Base-by-base conservation (phyloP, 1,284 basidiomycete species). In the Cystobasidiaceae sp. region DNA sequence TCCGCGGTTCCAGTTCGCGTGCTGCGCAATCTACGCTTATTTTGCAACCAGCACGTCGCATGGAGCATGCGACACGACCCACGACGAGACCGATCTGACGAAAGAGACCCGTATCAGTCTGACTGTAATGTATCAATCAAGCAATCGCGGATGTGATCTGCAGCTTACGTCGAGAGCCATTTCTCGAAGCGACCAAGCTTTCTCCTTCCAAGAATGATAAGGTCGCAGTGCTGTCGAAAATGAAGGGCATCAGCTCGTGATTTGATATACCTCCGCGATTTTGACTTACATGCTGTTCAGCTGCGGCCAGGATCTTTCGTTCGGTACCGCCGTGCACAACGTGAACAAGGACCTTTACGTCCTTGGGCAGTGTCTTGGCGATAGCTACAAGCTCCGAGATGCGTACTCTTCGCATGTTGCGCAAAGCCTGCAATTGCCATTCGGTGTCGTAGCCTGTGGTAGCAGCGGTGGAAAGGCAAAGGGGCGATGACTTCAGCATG, bases 11-110 rank as follows among this genome's bases (percentile, higher is more conserved):
- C n/a, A n/a, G n/a, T n/a, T n/a, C n/a, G n/a, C n/a, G n/a, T n/a
- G n/a, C n/a, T n/a, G n/a, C n/a, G n/a, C n/a, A n/a, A n/a, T n/a
- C n/a, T n/a, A n/a, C n/a, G n/a, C 45, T 23, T 46, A 52, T 52
- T 61, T 61, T 11, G 58, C 58, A 8, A 61, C 27, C 7, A 61
- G 23, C 13, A 61, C 58, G 23, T 46, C 30, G 32, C 58, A 61
- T 7, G 32, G 46, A 7, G 58, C 58, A 17, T 51, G 48, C 3
- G 46, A 51, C 2, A 46, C 30, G 32, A 61, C 37, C 37, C 43
- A 61, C 46, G 37, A 51, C 5, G 46, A 61, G 48, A 61, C 58
- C 1, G 58, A 61, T 11, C 58, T 61, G 32, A 11, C 11, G 32
- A 17, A 17, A n/a, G 25, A 7, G 21, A 23, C 11, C 7, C 7